Base-by-base conservation (phyloP, 805 yeast species). In the Yueomyces sp. region DNA sequence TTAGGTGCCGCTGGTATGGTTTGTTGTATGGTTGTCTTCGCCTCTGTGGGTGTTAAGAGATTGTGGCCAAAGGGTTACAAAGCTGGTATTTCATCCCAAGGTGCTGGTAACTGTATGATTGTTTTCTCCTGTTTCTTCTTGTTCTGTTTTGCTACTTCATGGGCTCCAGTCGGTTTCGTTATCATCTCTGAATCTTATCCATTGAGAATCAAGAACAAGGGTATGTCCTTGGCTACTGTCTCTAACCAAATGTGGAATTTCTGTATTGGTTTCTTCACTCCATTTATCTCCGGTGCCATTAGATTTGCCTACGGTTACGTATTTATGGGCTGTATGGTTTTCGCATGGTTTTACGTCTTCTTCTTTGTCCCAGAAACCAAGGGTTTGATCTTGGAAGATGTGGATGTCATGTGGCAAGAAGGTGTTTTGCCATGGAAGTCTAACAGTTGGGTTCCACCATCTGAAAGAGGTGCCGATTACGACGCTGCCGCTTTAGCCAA, bases 351-450 rank as follows among this genome's bases (percentile, higher is more conserved):
- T 63, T 85, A 81, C 61, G 83, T 84, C 43, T 75, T 70, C 68
- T 76, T 83, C 69, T 72, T 70, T 53, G 76, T 84, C 47, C 76
- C 76, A 52, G 87, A 81, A 64, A 84, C 94, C 43, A 77, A 76
- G 66, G 92, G 92, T 47, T 72, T 83, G 57, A 71, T 82, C 40
- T 73, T 85, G 60, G 94, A 84, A 65, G 85, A 83, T 62, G 83
- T 83, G 48, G 86, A 82, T 59, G 78, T 72, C 55, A 63, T 77
- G 65, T 69, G 63, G 52, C 57, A 69, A 31, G 56, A 62, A 37
- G 63, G 59, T 46, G 61, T 60, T 42, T 51, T 56, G 39, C 66
- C 72, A 36, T 67, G 72, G 70, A 53, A 57, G 44, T 76, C 79
- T 26, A 46, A 65, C 28, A 51, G 51, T 44, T 78, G 73, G 74